Conservation (phyloP, 1,284 basidiomycete species). For the Irpex rosettiformis region DNA sequence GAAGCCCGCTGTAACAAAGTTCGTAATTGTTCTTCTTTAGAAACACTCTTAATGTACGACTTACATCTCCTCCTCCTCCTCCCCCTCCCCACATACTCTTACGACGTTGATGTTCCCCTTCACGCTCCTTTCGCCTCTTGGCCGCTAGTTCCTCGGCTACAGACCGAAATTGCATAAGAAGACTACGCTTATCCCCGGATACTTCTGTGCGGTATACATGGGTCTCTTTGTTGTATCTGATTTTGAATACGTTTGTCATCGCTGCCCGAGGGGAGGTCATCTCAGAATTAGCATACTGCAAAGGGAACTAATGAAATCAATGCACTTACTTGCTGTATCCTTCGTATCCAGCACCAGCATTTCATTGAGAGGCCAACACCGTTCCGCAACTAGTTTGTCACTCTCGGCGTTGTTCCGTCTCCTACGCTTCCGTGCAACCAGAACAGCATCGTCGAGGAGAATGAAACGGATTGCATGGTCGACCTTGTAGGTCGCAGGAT, state of each 20-base stretch:
- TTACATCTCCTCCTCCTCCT: constrained; percentile 57
- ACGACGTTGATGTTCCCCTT: constrained; percentile 85
- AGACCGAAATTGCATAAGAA: constrained; percentile 85
- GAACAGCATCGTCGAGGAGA: constrained; percentile 86
- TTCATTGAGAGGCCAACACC: constrained; percentile 90
- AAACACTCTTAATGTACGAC: constrained; percentile 22
- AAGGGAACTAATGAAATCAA: neutral
- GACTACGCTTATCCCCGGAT: constrained; percentile 79
- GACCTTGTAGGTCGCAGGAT: constrained; percentile 94
- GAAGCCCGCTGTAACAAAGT: constrained; percentile 23
- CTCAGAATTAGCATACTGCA: neutral
- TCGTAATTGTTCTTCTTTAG: neutral
- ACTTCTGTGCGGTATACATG: constrained; percentile 89
- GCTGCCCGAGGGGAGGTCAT: constrained; percentile 42
- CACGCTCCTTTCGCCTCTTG: constrained; percentile 87
- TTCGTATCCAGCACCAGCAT: constrained; percentile 95
- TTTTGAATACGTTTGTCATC: constrained; percentile 95
- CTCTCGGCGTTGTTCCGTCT: constrained; percentile 44
- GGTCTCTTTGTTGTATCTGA: constrained; percentile 90
- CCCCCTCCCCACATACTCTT: constrained; percentile 74
- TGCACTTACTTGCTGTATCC: constrained; percentile 77
- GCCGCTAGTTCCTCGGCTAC: constrained; percentile 89
- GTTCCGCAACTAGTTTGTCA: constrained; percentile 83
- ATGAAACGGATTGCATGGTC: constrained; percentile 88
- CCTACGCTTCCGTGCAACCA: constrained; percentile 72